These are phyloP conservation scores for Entelexis paramagnoliae DNA, from an alignment of 1,139 yeast species.

Conservation along the genomic window DNA sequence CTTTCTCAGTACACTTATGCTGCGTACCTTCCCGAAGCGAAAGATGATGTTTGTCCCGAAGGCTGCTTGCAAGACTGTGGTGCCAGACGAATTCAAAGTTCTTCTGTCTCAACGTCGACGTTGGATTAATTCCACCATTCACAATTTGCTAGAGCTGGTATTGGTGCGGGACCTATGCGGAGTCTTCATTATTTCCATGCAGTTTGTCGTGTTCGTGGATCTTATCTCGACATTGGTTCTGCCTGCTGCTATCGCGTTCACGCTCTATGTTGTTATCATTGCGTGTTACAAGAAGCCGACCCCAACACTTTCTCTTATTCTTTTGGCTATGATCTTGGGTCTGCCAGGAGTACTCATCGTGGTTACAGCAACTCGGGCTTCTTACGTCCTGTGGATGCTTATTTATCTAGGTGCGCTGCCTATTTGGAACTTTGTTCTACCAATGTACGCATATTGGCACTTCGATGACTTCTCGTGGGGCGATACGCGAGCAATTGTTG, in stretches of 20 bases:
- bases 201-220: constrained; percentile 80
- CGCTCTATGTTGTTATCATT: constrained; percentile 66
- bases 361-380: constrained; percentile 71
- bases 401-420: constrained; percentile 78
- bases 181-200: constrained; percentile 95
- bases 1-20: constrained; percentile 77
- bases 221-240: constrained; percentile 81
- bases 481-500: constrained; percentile 79
- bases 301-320: constrained; percentile 66
- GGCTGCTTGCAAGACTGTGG: constrained; percentile 91
- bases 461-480: constrained; percentile 99
- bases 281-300: constrained; percentile 77
- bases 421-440: constrained; percentile 88
- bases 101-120: constrained; percentile 91
- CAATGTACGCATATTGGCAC: constrained; percentile 87
- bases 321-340: constrained; percentile 77
- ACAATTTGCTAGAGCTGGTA: constrained; percentile 83
- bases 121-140: constrained; percentile 97
- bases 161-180: constrained; percentile 90
- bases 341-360: constrained; percentile 80
- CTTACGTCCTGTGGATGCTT: constrained; percentile 72
- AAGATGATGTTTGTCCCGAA: constrained; percentile 88
- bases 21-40: constrained; percentile 85
- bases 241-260: constrained; percentile 85
- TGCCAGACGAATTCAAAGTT: constrained; percentile 72